Evolutionary conservation across 805 yeast genomes (phyloP).

Genomic region (Hanseniaspora jakobsenii): DNA sequence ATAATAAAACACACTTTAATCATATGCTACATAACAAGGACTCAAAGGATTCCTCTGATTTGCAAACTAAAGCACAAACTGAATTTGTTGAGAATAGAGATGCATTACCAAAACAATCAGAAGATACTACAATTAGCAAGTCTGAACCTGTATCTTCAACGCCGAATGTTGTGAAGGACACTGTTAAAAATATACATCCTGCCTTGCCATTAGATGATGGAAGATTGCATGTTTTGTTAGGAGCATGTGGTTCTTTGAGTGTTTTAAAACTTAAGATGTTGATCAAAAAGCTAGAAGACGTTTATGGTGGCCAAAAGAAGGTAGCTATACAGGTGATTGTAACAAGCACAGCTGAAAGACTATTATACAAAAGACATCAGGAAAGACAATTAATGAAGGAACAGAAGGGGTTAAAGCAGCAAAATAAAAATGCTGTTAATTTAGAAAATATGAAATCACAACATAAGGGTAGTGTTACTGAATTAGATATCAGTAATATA

Average conservation of each 20-base stretch:
- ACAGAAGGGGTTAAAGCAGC: conserved; percentile 16
- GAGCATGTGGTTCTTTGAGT: conserved; percentile 82
- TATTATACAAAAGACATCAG: conserved; percentile 27
- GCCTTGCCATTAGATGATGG: conserved; percentile 72
- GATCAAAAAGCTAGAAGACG: conserved; percentile 67
- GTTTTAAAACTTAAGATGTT: conserved; percentile 68
- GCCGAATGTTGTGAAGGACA: conserved; percentile 26
- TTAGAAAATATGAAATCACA: no score
- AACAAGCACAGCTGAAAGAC: conserved; percentile 77
- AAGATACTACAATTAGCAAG: conserved; percentile 22
- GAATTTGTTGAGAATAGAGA: no score
- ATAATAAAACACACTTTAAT: no score
- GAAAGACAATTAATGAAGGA: conserved; percentile 17
- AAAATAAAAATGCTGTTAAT: neutral
- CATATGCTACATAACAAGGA: no score
- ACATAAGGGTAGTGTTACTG: neutral
- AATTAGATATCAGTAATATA: no score
- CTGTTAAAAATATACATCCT: conserved; percentile 43
- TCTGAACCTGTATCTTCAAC: neutral
- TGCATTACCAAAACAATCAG: neutral
- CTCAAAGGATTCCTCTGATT: no score
- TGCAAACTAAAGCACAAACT: no score
- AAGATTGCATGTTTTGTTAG: conserved; percentile 71
- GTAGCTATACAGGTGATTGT: conserved; percentile 76
- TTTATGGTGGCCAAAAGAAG: conserved; percentile 53